Evolutionary conservation across 2,329 filamentous ascomycete genomes (phyloP).

Genomic region (Botrytis elliptica): DNA sequence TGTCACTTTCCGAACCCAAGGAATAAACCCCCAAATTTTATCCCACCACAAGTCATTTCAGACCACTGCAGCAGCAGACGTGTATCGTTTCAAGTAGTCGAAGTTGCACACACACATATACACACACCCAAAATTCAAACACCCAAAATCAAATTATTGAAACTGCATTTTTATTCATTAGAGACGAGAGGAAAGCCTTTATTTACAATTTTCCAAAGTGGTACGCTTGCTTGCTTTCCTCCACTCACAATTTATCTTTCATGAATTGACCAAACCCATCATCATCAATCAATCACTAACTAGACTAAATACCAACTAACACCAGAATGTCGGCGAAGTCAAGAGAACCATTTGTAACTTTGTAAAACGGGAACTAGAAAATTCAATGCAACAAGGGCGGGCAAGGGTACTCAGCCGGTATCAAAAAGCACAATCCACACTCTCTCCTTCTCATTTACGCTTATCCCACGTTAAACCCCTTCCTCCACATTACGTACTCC

Average conservation of each 20-base stretch:
- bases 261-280: conserved; percentile 2
- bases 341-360: conserved; percentile 21
- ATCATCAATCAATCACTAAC: conserved; percentile 18
- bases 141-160: background rate
- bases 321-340: conserved; percentile 22
- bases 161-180: conserved; percentile 11
- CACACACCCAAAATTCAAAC: background rate
- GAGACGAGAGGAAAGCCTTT: conserved; percentile 11
- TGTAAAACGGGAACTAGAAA: conserved; percentile 23
- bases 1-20: background rate
- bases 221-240: conserved; percentile 18
- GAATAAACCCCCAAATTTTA: background rate
- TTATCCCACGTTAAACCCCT: conserved; percentile 14
- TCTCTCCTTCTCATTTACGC: conserved; percentile 10
- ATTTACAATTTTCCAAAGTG: conserved; percentile 22
- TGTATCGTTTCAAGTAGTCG: background rate
- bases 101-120: background rate
- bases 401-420: conserved; percentile 24
- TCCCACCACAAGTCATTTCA: background rate
- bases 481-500: conserved; percentile 20
- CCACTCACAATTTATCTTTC: conserved; percentile 16
- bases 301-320: conserved; percentile 18
- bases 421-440: conserved; percentile 19
- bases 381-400: conserved; percentile 20
- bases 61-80: background rate